These are phyloP conservation scores for Samsoniella hepiali DNA, from an alignment of 2,329 filamentous ascomycete genomes.

Conservation along the genomic window DNA sequence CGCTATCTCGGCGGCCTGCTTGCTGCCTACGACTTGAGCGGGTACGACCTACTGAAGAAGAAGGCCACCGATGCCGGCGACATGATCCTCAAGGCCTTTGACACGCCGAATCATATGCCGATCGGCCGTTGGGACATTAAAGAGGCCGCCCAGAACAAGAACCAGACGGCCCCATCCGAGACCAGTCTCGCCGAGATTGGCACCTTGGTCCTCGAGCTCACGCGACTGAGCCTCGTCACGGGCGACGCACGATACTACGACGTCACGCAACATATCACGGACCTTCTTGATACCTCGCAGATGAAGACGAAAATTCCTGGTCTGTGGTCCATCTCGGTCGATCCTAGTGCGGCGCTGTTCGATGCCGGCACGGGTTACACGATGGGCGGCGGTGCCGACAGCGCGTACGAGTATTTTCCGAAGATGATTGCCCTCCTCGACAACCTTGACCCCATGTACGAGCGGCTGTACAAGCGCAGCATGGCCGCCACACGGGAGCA, in stretches of 20 bases:
- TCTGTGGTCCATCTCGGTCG: constrained; percentile 67
- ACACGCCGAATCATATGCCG: constrained; percentile 50
- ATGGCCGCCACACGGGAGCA: constrained; percentile 59
- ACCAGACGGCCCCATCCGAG: constrained; percentile 20
- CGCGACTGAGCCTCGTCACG: constrained; percentile 66
- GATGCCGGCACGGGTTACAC: constrained; percentile 40
- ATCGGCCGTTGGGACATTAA: constrained; percentile 29
- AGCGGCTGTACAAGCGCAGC: constrained; percentile 58
- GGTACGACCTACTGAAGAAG: constrained; percentile 39
- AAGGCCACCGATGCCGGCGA: constrained; percentile 52
- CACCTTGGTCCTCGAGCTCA: constrained; percentile 69
- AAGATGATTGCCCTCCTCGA: constrained; percentile 65
- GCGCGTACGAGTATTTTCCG: constrained; percentile 57
- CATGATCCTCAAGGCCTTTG: constrained; percentile 50
- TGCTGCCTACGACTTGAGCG: constrained; percentile 48
- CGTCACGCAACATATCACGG: constrained; percentile 66
- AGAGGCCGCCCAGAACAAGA: constrained; percentile 26
- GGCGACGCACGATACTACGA: constrained; percentile 70
- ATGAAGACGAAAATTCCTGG: constrained; percentile 66
- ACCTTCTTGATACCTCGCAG: constrained; percentile 64
- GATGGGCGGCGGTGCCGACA: constrained; percentile 52
- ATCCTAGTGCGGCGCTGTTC: constrained; percentile 50
- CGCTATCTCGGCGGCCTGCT: constrained; percentile 52
- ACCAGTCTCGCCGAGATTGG: constrained; percentile 59
- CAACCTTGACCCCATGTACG: constrained; percentile 57